These are phyloP conservation scores for Penicillium steckii DNA, from an alignment of 495 filamentous ascomycete genomes.

Conservation along the genomic window DNA sequence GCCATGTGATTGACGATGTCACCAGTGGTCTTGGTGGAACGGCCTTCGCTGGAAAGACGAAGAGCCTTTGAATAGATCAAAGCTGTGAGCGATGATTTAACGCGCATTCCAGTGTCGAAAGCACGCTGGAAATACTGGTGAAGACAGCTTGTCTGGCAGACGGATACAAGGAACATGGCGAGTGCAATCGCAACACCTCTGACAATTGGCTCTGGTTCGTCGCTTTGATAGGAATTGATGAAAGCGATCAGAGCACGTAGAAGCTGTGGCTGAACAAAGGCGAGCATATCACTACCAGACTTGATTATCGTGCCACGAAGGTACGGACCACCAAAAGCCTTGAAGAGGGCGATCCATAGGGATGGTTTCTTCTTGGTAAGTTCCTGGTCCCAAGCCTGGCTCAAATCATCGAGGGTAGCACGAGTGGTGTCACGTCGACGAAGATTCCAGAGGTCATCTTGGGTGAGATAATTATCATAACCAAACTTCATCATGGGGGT, in stretches of 20 bases:
- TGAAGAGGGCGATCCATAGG: constrained; percentile 89
- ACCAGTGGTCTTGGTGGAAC: constrained; percentile 86
- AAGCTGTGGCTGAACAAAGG: constrained; percentile 90
- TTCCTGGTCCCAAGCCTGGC: constrained; percentile 75
- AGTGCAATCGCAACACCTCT: constrained; percentile 85
- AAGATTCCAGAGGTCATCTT: constrained; percentile 96
- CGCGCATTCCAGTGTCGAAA: constrained; percentile 94
- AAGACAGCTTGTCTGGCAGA: constrained; percentile 74
- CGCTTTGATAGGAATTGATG: constrained; percentile 72
- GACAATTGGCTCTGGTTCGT: constrained; percentile 70
- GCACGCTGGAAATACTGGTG: constrained; percentile 97
- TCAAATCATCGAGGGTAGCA: constrained; percentile 62
- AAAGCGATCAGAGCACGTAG: constrained; percentile 82
- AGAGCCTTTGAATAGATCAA: constrained; percentile 91
- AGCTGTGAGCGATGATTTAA: constrained; percentile 84
- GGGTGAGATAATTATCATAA: constrained; percentile 86
- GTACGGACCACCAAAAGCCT: constrained; percentile 82
- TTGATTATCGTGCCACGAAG: constrained; percentile 80
- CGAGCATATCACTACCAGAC: constrained; percentile 73
- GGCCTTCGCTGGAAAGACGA: constrained; percentile 87
- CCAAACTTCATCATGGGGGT: constrained; percentile 96
- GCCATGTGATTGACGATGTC: constrained; percentile 99
- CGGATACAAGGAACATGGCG: constrained; percentile 87
- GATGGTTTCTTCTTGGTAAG: constrained; percentile 73
- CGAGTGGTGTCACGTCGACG: constrained; percentile 76